phyloP scores from a whole-genome alignment of 495 filamentous ascomycete species.

The Aspergillus egyptiacus region DNA sequence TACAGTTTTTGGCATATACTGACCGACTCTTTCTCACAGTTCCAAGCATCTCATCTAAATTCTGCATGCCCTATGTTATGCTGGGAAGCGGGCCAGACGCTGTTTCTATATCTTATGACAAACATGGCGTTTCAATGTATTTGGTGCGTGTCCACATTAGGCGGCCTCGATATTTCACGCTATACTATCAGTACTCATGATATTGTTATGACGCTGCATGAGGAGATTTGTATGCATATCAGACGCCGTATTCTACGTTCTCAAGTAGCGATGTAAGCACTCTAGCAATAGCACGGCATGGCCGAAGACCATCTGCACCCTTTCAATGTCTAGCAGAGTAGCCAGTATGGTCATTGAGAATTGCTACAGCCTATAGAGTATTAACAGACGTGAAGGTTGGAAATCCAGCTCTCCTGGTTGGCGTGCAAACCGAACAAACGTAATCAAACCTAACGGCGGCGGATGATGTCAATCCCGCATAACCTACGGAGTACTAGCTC shows the following conservation, averaged over 20 bases:
- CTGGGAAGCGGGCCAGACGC: conserved; percentile 10
- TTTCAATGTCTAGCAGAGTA: not conserved
- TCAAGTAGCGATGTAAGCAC: not conserved
- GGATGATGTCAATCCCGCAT: conserved; percentile 41
- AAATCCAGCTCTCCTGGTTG: conserved; percentile 15
- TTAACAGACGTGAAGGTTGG: not conserved
- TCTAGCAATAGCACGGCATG: not conserved
- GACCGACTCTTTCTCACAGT: conserved; percentile 23
- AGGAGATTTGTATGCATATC: conserved; percentile 4
- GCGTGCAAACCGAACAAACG: conserved; percentile 31
- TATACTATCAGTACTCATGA: conserved; percentile 39
- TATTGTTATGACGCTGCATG: conserved; percentile 35
- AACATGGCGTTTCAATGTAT: conserved; percentile 29
- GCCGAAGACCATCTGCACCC: not conserved
- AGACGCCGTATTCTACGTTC: not conserved
- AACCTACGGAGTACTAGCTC: conserved; percentile 2
- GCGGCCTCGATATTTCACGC: conserved; percentile 24
- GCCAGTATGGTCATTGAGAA: not conserved
- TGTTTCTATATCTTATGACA: conserved; percentile 20
- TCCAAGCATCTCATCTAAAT: conserved; percentile 82
- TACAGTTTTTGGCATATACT: conserved; percentile 2
- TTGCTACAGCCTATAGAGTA: not conserved
- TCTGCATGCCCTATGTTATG: conserved; percentile 8
- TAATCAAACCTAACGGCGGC: conserved; percentile 31
- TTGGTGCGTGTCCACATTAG: conserved; percentile 24